Percentiles rank a stretch among this genome's conserved stretches.
These are phyloP conservation scores for Ganoderma leucocontextum DNA, from an alignment of 1,284 basidiomycete species.

Conservation along the genomic window DNA sequence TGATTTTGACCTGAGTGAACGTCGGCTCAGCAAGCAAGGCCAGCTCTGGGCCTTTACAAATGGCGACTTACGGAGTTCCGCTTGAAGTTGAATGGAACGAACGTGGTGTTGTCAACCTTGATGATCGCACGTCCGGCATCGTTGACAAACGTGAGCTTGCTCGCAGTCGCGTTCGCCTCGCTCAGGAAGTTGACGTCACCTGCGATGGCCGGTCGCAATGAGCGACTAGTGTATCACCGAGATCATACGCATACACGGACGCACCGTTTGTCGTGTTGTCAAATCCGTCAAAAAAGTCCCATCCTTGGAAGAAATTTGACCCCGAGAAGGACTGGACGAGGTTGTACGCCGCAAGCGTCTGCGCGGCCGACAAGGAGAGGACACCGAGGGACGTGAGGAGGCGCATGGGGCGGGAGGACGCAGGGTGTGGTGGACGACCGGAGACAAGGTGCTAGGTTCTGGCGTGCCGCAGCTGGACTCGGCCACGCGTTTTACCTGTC, in stretches of 20 bases:
- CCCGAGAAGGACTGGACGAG: constrained; percentile 60
- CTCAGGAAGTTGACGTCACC: constrained; percentile 63
- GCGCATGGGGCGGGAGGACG: not conserved
- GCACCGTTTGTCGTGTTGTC: constrained; percentile 70
- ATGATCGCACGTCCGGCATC: constrained; percentile 62
- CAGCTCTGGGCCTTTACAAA: constrained; percentile 9
- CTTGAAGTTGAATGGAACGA: constrained; percentile 56
- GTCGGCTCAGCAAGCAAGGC: not conserved
- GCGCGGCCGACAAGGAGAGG: not conserved
- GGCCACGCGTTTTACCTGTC: not conserved
- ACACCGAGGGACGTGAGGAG: not conserved
- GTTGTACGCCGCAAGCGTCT: constrained; percentile 41
- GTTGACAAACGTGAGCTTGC: constrained; percentile 61
- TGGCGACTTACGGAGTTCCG: constrained; percentile 59
- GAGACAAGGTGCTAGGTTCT: not conserved
- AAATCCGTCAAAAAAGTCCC: constrained; percentile 64
- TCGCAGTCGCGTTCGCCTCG: constrained; percentile 48
- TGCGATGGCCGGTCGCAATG: constrained; percentile 32
- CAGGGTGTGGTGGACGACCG: not conserved
- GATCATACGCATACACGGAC: constrained; percentile 46
- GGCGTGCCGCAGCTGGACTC: not conserved
- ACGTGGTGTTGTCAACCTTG: constrained; percentile 63
- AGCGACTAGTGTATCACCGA: not conserved
- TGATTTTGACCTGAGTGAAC: constrained; percentile 55
- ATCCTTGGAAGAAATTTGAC: constrained; percentile 65